Percentiles rank a stretch among this genome's conserved stretches.
Evolutionary conservation across 345 rosid species (phyloP).

Genomic region (Iberis pinnata): DNA sequence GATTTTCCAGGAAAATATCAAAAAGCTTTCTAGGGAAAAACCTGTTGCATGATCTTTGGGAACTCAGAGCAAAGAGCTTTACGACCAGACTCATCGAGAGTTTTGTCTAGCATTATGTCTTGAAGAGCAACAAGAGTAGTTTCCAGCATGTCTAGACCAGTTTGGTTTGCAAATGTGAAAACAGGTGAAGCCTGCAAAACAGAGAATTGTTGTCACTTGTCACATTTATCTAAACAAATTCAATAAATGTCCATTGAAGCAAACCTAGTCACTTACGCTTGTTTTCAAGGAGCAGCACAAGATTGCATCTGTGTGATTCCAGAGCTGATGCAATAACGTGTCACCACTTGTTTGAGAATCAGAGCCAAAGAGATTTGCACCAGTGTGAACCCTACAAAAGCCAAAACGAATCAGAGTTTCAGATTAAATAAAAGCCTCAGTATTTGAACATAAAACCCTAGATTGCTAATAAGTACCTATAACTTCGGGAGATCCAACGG

Average conservation of each 20-base stretch:
- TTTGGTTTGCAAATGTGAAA: slow-evolving; percentile 83
- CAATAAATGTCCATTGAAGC: neutral
- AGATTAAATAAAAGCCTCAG: slow-evolving; percentile 1
- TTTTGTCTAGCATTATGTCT: slow-evolving; percentile 86
- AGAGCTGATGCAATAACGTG: slow-evolving; percentile 70
- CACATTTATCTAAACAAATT: neutral
- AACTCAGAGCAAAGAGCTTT: slow-evolving; percentile 74
- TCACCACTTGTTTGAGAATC: slow-evolving; percentile 50
- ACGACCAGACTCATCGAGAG: slow-evolving; percentile 65
- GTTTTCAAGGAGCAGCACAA: slow-evolving; percentile 91
- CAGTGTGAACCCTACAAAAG: slow-evolving; percentile 53
- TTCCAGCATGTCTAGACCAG: slow-evolving; percentile 96
- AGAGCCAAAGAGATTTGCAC: slow-evolving; percentile 51
- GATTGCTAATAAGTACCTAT: slow-evolving; percentile 42
- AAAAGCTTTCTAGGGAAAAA: neutral
- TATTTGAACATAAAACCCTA: neutral
- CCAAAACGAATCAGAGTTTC: neutral
- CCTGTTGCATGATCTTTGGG: slow-evolving; percentile 93
- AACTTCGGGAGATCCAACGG: slow-evolving; percentile 74
- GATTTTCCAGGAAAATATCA: neutral
- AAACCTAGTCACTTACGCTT: slow-evolving; percentile 33
- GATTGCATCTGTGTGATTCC: slow-evolving; percentile 83
- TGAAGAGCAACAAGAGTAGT: slow-evolving; percentile 89
- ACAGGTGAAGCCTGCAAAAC: slow-evolving; percentile 59
- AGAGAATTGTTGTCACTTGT: slow-evolving; percentile 1